phyloP scores from a whole-genome alignment of 208 protist species.

The Trypanosoma avium region DNA sequence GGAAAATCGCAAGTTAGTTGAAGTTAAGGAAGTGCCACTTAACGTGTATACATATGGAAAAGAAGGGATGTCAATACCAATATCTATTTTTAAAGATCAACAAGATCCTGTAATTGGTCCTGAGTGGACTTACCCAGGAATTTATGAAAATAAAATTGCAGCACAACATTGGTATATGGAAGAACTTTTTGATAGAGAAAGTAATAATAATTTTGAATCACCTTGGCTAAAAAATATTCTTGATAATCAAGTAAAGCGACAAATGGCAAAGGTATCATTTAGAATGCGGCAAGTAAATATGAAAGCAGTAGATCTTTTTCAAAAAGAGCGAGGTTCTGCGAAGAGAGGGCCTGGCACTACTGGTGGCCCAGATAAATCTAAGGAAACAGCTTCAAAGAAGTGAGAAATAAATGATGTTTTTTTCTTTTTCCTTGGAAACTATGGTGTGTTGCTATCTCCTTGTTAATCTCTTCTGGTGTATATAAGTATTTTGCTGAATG shows the following conservation, averaged over 20 bases:
- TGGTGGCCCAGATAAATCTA: slow-evolving; percentile 15
- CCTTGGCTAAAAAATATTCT: slow-evolving; percentile 81
- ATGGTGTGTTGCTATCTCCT: too few relatives aligned
- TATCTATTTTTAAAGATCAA: slow-evolving; percentile 91
- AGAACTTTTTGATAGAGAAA: slow-evolving; percentile 83
- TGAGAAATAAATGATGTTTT: not conserved
- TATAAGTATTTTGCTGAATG: too few relatives aligned
- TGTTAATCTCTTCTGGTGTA: too few relatives aligned
- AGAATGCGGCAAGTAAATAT: slow-evolving; percentile 81
- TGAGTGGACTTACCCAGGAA: slow-evolving; percentile 91
- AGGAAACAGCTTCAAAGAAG: slow-evolving; percentile 19
- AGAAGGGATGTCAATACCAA: slow-evolving; percentile 90
- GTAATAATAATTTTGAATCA: slow-evolving; percentile 63
- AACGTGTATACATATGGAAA: slow-evolving; percentile 93
- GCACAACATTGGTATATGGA: slow-evolving; percentile 80
- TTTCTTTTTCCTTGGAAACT: too few relatives aligned
- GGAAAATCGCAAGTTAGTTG: slow-evolving; percentile 75
- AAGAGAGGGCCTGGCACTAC: slow-evolving; percentile 55
- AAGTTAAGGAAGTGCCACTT: slow-evolving; percentile 86
- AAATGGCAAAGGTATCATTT: slow-evolving; percentile 65
- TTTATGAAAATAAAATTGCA: slow-evolving; percentile 91
- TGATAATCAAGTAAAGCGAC: slow-evolving; percentile 83
- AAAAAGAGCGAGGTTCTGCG: slow-evolving; percentile 80
- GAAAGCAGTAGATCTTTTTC: slow-evolving; percentile 81
- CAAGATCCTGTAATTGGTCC: slow-evolving; percentile 85